Evolutionary conservation across 2,329 filamentous ascomycete genomes (phyloP).

Genomic region (Keithomyces neogunnii): DNA sequence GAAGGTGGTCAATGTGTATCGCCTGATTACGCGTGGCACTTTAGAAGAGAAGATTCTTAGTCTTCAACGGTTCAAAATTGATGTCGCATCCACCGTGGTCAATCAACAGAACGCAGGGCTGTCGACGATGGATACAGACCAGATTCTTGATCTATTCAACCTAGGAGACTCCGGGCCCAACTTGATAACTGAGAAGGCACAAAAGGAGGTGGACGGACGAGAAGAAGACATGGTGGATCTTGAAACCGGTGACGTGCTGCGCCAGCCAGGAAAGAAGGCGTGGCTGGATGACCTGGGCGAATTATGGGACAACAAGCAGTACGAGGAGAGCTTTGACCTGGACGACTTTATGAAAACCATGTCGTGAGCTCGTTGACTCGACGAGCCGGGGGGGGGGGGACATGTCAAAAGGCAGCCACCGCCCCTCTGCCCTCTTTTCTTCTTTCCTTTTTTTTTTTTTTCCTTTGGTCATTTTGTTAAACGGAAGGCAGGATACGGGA

Average conservation of each 20-base stretch:
- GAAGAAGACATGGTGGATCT: slow-evolving; percentile 88
- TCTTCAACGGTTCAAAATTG: slow-evolving; percentile 98
- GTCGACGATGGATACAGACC: slow-evolving; percentile 94
- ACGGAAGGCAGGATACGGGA: not conserved
- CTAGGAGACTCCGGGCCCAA: slow-evolving; percentile 69
- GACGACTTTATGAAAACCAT: slow-evolving; percentile 94
- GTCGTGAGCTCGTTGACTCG: slow-evolving; percentile 40
- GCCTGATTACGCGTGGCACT: slow-evolving; percentile 89
- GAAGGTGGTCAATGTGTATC: slow-evolving; percentile 99
- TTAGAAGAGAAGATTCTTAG: slow-evolving; percentile 97
- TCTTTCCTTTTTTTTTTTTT: not conserved
- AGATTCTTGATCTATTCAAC: slow-evolving; percentile 94
- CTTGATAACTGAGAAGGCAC: slow-evolving; percentile 52
- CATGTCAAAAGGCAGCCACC: not conserved
- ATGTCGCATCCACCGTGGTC: slow-evolving; percentile 94
- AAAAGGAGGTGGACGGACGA: slow-evolving; percentile 49
- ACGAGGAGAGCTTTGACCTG: slow-evolving; percentile 95
- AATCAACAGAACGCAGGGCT: slow-evolving; percentile 98
- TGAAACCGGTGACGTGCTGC: slow-evolving; percentile 81
- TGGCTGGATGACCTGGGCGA: slow-evolving; percentile 94
- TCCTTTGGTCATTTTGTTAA: not conserved
- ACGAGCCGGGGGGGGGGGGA: not conserved
- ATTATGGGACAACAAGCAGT: slow-evolving; percentile 94
- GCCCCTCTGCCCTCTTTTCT: not conserved
- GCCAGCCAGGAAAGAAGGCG: slow-evolving; percentile 93